phyloP scores from a whole-genome alignment of 129 eudicot species.

The Saposhnikovia divaricata region DNA sequence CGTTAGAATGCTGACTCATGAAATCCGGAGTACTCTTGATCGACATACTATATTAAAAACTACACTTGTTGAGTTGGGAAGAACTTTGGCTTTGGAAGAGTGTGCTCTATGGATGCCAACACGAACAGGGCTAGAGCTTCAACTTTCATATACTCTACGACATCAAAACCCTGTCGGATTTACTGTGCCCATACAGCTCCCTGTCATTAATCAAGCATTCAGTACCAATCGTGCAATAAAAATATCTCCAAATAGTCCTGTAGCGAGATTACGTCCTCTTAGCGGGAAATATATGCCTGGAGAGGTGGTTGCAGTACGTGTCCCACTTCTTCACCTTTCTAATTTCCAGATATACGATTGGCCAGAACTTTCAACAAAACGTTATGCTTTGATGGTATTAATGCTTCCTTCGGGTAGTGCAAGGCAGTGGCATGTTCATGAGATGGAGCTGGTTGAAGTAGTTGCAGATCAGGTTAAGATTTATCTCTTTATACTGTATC shows the following conservation, averaged over 20 bases:
- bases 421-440: constrained; percentile 93
- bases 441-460: constrained; percentile 94
- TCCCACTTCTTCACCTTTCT: constrained; percentile 84
- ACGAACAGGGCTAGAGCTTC: constrained; percentile 79
- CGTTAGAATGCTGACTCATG: constrained; percentile 95
- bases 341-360: constrained; percentile 83
- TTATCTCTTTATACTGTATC: neutral
- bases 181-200: constrained; percentile 85
- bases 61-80: constrained; percentile 88
- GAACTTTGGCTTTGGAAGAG: constrained; percentile 90
- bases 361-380: constrained; percentile 88
- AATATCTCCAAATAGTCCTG: constrained; percentile 81
- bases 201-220: constrained; percentile 78
- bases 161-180: constrained; percentile 86
- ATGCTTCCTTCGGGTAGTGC: constrained; percentile 98
- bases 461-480: constrained; percentile 93
- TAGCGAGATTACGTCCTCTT: constrained; percentile 74
- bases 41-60: constrained; percentile 86
- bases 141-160: constrained; percentile 75
- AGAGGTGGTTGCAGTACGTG: constrained; percentile 97
- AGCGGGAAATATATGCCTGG: constrained; percentile 79
- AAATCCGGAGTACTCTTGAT: constrained; percentile 95
- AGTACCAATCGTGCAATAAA: constrained; percentile 75
- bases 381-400: constrained; percentile 94
- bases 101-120: constrained; percentile 99